Base-by-base conservation (phyloP, 2,329 filamentous ascomycete genomes). In the Blastomyces silverae region DNA sequence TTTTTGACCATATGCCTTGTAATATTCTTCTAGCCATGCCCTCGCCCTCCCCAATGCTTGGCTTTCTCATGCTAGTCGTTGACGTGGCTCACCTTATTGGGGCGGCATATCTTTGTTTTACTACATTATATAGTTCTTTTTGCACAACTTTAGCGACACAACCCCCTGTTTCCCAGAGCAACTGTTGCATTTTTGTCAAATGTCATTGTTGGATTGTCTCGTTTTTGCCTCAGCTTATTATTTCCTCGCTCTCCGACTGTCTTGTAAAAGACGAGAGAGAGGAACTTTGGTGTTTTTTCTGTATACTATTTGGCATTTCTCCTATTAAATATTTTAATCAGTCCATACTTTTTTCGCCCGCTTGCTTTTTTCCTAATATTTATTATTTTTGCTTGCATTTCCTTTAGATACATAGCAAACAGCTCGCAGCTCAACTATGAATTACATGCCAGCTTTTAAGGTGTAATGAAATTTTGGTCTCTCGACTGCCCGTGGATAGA, bases 231-330 rank as follows among this genome's bases (percentile, higher is more conserved):
- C 3, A 39, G 37, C 37, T 39, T 39, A 17, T 31, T 53, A 7
- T 53, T 53, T 53, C 2, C 2, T 17, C 25, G 2, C 50, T 53
- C 25, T 25, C 22, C 10, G 13, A 53, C 22, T 1, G 11, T 50
- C n/a, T 25, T 31, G 11, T 13, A 28, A 52, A 50, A 11, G 22
- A 52, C 48, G n/a, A 22, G 48, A 52, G 48, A 22, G 11, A 1
- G 42, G 15, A 17, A 5, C 5, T 20, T 46, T 46, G 17, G 5
- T 28, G 28, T 15, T 17, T 53, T 31, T 53, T 17, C 25, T 53
- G 50, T 53, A 53, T 53, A 53, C 13, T 53, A 53, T 31, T 53
- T 31, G 50, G 25, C 25, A 53, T 53, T 53, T 53, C 28, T 25
- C 13, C 0, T 25, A 31, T 31, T 31, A 53, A 53, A 6, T 31